These are phyloP conservation scores for Suillus tomentosus DNA, from an alignment of 768 basidiomycete species.

Conservation along the genomic window DNA sequence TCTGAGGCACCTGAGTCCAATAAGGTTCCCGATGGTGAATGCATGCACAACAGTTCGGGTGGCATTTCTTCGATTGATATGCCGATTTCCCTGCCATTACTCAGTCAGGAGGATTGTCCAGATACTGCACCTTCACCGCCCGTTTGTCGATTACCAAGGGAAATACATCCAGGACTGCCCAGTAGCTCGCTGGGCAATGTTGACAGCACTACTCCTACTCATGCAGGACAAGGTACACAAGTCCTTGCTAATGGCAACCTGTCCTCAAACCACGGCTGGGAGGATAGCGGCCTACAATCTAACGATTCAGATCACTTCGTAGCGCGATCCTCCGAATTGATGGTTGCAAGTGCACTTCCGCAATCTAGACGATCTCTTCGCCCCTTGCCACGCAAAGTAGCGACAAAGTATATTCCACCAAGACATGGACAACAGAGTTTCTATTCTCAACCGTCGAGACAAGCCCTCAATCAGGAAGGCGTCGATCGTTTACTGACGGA, in stretches of 20 bases:
- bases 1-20: not conserved
- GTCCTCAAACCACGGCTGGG: not conserved
- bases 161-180: too few relatives aligned
- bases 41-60: not conserved
- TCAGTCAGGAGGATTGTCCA: not conserved
- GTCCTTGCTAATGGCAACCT: not conserved
- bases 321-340: not conserved
- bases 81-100: not conserved
- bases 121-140: not conserved
- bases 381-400: conserved; percentile 26
- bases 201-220: too few relatives aligned
- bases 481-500: conserved; percentile 24
- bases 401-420: not conserved
- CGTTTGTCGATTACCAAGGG: not conserved
- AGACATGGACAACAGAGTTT: not conserved
- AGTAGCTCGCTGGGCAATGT: not conserved
- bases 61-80: not conserved
- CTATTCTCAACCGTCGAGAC: not conserved
- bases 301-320: not conserved
- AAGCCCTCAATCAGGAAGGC: conserved; percentile 11
- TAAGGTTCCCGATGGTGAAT: not conserved
- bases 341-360: not conserved
- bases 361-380: conserved; percentile 11
- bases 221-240: not conserved
- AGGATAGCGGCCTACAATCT: not conserved